Percentiles rank a stretch among this genome's conserved stretches.
These are phyloP conservation scores for Ustulina deusta DNA, from an alignment of 2,329 filamentous ascomycete genomes.

Conservation along the genomic window DNA sequence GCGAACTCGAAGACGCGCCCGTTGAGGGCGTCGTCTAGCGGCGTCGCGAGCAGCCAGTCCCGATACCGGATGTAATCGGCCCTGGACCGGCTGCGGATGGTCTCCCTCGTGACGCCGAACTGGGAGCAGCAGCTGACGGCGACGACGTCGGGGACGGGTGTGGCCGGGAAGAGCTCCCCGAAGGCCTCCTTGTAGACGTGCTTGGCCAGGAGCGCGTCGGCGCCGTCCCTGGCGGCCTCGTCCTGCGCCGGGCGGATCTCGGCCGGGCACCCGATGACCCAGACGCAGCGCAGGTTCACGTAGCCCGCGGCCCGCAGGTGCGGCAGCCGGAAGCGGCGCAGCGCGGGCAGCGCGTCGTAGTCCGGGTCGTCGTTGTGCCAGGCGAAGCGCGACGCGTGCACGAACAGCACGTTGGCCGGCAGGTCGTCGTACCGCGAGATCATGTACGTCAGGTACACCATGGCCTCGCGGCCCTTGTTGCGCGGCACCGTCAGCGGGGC, in stretches of 20 bases:
- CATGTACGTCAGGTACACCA: constrained; percentile 66
- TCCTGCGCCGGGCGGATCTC: constrained; percentile 59
- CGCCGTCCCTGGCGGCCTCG: constrained; percentile 53
- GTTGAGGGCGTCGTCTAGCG: constrained; percentile 64
- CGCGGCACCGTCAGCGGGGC: constrained; percentile 61
- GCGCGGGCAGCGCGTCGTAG: constrained; percentile 65
- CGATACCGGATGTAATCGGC: constrained; percentile 68
- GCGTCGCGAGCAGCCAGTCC: constrained; percentile 70
- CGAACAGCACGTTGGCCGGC: constrained; percentile 59
- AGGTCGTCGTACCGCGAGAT: constrained; percentile 62
- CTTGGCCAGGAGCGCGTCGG: constrained; percentile 55
- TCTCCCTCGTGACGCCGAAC: constrained; percentile 69
- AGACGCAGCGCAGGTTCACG: constrained; percentile 71
- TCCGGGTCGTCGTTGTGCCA: constrained; percentile 68
- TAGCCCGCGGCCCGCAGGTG: constrained; percentile 68
- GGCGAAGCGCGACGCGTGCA: constrained; percentile 60
- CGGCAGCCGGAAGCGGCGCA: constrained; percentile 61
- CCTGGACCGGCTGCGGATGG: constrained; percentile 60
- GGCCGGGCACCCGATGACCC: constrained; percentile 66
- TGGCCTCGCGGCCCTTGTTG: constrained; percentile 66
- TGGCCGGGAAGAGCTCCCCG: constrained; percentile 55
- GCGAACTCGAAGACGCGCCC: constrained; percentile 73
- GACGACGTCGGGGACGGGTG: constrained; percentile 61
- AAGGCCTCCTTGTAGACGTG: constrained; percentile 58
- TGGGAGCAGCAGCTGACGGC: constrained; percentile 74